A percentile compares a stretch with the other conserved stretches of the same genome.
Conservation (phyloP, 2,329 filamentous ascomycete species). For the Pseudogymnoascus sp. region DNA sequence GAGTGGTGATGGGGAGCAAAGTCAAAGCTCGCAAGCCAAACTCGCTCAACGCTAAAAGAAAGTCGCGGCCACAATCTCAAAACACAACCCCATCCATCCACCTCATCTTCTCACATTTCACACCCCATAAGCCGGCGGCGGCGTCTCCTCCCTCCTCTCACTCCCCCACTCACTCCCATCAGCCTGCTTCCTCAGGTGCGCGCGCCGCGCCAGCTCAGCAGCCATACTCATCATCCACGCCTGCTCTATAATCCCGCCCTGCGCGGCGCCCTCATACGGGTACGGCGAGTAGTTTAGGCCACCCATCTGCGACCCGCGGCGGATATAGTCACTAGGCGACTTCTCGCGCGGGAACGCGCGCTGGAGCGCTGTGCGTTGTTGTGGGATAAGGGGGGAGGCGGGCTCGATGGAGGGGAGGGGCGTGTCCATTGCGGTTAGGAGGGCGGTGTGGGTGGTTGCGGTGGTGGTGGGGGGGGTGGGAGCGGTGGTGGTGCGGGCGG, state of each 20-base stretch:
- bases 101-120: not conserved
- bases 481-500: not conserved
- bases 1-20: not conserved
- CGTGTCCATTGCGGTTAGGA: not conserved
- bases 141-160: conserved; percentile 43
- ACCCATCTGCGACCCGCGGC: not conserved
- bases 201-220: conserved; percentile 76
- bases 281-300: conserved; percentile 10
- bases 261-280: conserved; percentile 19
- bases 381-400: not conserved
- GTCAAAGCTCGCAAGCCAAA: not conserved
- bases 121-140: conserved; percentile 53
- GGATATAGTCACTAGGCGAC: not conserved
- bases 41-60: not conserved
- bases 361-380: conserved; percentile 6
- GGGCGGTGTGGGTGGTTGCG: not conserved
- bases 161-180: conserved; percentile 29
- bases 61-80: not conserved
- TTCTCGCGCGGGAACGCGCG: not conserved
- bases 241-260: conserved; percentile 35
- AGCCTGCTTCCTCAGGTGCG: conserved; percentile 72
- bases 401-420: conserved; percentile 13
- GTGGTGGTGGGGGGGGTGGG: conserved; percentile 26
- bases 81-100: not conserved
- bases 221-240: conserved; percentile 93